Evolutionary conservation across 768 basidiomycete genomes (phyloP).

Genomic region (Leccinum subgranulosum): DNA sequence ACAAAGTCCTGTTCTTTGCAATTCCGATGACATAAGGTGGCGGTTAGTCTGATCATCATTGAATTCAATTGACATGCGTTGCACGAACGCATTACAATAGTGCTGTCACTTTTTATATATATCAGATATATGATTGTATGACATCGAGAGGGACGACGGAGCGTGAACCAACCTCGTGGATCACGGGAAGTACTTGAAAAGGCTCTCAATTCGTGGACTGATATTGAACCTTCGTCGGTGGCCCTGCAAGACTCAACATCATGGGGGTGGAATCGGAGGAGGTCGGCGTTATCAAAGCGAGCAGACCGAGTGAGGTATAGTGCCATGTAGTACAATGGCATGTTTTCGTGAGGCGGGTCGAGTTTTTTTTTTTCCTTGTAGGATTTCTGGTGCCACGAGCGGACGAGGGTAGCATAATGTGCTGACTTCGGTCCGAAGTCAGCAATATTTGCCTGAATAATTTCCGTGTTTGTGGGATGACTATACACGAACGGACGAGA

Average conservation of each 20-base stretch:
- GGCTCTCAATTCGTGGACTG: not conserved
- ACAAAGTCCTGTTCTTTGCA: conserved; percentile 10
- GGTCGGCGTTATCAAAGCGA: not conserved
- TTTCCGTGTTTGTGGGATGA: not conserved
- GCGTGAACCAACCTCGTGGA: not conserved
- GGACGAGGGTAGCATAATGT: not conserved
- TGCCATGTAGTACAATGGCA: no score
- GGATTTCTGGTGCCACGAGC: not conserved
- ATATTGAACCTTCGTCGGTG: not conserved
- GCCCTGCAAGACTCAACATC: not conserved
- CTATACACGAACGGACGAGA: not conserved
- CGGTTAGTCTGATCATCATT: not conserved
- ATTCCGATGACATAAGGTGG: not conserved
- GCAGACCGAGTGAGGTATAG: no score
- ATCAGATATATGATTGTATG: not conserved
- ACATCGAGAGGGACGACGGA: not conserved
- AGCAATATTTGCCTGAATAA: not conserved
- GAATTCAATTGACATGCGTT: not conserved
- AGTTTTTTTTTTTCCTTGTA: not conserved
- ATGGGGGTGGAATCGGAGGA: not conserved
- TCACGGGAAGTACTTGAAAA: not conserved
- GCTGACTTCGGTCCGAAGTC: not conserved
- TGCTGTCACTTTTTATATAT: not conserved
- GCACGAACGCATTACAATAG: not conserved
- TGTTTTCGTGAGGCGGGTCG: not conserved